Evolutionary conservation across 306 rosid species (phyloP).

Genomic region (Casuarina glauca): DNA sequence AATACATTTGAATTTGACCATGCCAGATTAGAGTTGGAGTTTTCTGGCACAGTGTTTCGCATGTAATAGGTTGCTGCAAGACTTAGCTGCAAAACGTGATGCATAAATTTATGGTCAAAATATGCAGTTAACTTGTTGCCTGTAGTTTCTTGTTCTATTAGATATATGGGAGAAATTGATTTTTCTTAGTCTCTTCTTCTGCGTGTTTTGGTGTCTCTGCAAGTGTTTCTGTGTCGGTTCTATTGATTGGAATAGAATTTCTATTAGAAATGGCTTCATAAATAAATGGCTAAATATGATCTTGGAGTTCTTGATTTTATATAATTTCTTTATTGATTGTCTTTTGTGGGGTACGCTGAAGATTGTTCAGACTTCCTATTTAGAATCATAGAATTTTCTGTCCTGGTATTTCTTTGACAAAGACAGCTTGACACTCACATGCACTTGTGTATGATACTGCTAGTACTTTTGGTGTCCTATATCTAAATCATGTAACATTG

Average conservation of each 20-base stretch:
- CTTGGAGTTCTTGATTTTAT: constrained; percentile 1
- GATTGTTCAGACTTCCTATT: background rate
- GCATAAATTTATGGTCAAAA: background rate
- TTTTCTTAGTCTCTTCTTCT: background rate
- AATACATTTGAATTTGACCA: background rate
- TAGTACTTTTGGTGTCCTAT: background rate
- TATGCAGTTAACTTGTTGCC: background rate
- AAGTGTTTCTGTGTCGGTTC: background rate
- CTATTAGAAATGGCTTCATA: constrained; percentile 9
- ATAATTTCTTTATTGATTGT: constrained; percentile 19
- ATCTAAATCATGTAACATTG: constrained; percentile 4
- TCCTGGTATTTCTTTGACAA: background rate
- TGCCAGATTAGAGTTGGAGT: background rate
- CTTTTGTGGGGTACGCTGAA: constrained; percentile 4
- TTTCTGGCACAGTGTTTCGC: background rate
- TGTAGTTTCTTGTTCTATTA: background rate
- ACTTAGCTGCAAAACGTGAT: background rate
- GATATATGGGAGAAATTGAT: background rate
- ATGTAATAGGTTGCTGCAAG: background rate
- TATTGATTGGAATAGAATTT: constrained; percentile 14
- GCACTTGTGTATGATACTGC: background rate
- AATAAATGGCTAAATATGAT: constrained; percentile 1
- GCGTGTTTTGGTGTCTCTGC: background rate
- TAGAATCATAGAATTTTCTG: constrained; percentile 1
- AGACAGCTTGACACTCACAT: background rate